Evolutionary conservation across 345 rosid genomes (phyloP).

Genomic region (Odontarrhena argentea): DNA sequence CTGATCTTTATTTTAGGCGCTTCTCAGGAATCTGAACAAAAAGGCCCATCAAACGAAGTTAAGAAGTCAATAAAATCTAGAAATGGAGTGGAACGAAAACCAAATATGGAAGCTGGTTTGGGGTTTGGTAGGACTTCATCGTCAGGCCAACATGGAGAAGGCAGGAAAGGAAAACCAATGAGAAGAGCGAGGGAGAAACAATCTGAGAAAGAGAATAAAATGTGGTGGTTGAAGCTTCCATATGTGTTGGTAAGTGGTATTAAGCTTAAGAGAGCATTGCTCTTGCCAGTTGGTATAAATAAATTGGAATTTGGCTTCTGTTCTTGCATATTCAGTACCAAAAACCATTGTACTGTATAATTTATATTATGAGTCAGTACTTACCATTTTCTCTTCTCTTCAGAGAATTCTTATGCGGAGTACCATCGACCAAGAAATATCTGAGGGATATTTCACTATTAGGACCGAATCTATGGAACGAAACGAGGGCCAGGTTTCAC

Average conservation of each 20-base stretch:
- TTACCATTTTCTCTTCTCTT: constrained; percentile 6
- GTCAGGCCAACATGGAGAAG: constrained; percentile 36
- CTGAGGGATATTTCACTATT: constrained; percentile 58
- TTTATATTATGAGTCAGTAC: neutral
- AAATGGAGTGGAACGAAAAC: constrained; percentile 4
- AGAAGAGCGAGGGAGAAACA: constrained; percentile 38
- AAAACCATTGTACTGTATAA: neutral
- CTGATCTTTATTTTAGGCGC: constrained; percentile 48
- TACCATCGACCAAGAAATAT: constrained; percentile 51
- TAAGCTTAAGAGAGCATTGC: constrained; percentile 10
- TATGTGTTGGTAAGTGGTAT: constrained; percentile 59
- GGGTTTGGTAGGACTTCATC: constrained; percentile 38
- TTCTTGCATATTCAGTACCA: neutral
- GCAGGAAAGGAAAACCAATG: constrained; percentile 27
- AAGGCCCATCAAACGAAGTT: constrained; percentile 36
- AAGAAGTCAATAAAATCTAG: constrained; percentile 32
- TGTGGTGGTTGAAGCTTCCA: constrained; percentile 85
- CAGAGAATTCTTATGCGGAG: constrained; percentile 75
- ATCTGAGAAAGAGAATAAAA: constrained; percentile 36
- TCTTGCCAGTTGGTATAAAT: neutral
- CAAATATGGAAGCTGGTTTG: constrained; percentile 40
- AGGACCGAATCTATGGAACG: constrained; percentile 40
- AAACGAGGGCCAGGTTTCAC: constrained; percentile 41
- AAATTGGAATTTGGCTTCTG: neutral
- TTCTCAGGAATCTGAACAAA: constrained; percentile 44